Evolutionary conservation across 2,329 filamentous ascomycete genomes (phyloP), one percentile per base, ranked within the genome.

Genomic region (Claviceps digitariae): DNA sequence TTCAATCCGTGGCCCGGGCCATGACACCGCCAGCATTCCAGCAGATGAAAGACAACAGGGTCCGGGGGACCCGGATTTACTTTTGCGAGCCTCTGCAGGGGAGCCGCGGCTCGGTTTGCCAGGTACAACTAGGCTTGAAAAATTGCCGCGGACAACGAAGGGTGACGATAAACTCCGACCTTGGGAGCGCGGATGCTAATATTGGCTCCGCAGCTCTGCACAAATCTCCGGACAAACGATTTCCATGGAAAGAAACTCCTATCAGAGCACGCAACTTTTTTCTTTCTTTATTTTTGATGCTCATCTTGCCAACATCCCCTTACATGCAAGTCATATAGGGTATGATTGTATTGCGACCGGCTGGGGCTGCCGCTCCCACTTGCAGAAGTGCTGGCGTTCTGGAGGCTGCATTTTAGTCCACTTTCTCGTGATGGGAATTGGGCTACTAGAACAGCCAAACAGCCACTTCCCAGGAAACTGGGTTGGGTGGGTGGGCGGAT

Each of bases 391-490:
- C 45, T 34, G 45, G 45, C 15, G 45, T n/a, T 34, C 31, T 23
- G 29, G 29, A 36, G 46, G 49, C 49, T 44, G 25, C 40, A 27
- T 50, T 17, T 15, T 43, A 17, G 25, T 44, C 40, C 25, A 21
- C 27, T 31, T 44, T 43, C 49, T 44, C 23, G 49, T 46, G 50
- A 4, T 46, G 31, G 17, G 8, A 25, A 51, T 17, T 25, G 25
- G 27, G 21, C 38, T 25, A 25, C 23, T 36, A 15, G 10, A 20
- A 44, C 15, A 20, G 45, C 40, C 40, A 47, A 41, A n/a, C 38
- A 51, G 50, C 50, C 50, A 51, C 50, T 46, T 51, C 20, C 50
- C 50, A 46, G 50, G 29, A 51, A 46, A 38, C 50, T 23, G 50
- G 49, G 21, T 45, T 31, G 21, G 20, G 46, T 2, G 45, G 29